Evolutionary conservation across 2,329 filamentous ascomycete genomes (phyloP), one percentile per base, ranked within the genome.

Genomic region (Hortaea werneckii): DNA sequence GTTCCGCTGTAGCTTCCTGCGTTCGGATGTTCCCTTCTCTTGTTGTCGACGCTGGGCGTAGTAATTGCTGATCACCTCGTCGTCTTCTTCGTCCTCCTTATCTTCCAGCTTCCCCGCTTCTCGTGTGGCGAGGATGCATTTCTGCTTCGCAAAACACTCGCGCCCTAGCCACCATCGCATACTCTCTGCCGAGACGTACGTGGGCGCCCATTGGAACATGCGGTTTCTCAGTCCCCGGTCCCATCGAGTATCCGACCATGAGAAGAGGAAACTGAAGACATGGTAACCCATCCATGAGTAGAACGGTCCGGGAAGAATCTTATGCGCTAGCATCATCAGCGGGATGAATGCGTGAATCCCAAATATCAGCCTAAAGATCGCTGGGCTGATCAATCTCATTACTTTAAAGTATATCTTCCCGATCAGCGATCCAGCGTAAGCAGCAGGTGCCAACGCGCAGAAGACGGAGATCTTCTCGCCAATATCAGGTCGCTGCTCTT

Each of bases 91-190:
- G 52, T 74, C 64, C 56, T 75, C 65, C 34, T 61, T 67, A 42
- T 82, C 78, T 44, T 84, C 80, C 46, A 80, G 72, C 28, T 65
- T 68, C 38, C 83, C 79, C 55, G 83, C 79, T 50, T 89, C 84
- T 35, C 78, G 77, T 1, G 88, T 94, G 1, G 85, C 77, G 5
- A 95, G 70, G 43, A 95, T 94, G 60, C 89, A 95, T 61, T 85
- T 87, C 58, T 95, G 87, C 56, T 75, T 80, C 27, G 79, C 83
- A 58, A 94, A 95, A 55, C 88, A 88, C 56, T 92, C 87, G 4
- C 82, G 72, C 0, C 89, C 90, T 0, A 95, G 75, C 90, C 90
- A 95, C 90, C 90, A 96, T 5, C 87, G 76, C 87, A 95, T 95
- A 48, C 81, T 83, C 67, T 95, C 88, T 1, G 87, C 78, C 55